Evolutionary conservation across 441 rosid species (phyloP).

Genomic region (Melastoma candidum): DNA sequence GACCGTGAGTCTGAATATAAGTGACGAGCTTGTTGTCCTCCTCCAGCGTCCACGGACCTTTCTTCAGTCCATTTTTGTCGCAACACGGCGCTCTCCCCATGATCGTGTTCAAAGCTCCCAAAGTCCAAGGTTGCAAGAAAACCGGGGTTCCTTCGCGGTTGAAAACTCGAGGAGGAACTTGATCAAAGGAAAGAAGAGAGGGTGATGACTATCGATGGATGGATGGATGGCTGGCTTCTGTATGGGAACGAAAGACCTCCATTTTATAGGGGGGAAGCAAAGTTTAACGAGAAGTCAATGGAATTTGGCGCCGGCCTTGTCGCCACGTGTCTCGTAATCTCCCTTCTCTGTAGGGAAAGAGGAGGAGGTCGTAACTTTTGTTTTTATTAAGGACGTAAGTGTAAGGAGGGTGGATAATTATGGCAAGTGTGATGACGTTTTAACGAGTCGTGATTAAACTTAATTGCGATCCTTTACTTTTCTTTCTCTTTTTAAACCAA

Average conservation of each 20-base stretch:
- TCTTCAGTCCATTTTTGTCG: slow-evolving; percentile 80
- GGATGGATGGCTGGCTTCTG: not conserved
- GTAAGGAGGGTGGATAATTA: slow-evolving; percentile 12
- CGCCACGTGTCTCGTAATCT: slow-evolving; percentile 20
- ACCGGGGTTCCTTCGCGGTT: slow-evolving; percentile 12
- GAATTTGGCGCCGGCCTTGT: slow-evolving; percentile 54
- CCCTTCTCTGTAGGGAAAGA: not conserved
- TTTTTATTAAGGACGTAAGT: not conserved
- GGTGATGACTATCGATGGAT: not conserved
- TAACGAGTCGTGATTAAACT: not conserved
- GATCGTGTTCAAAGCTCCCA: slow-evolving; percentile 2
- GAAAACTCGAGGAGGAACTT: not conserved
- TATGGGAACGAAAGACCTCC: slow-evolving; percentile 8
- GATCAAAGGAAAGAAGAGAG: not conserved
- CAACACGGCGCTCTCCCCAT: slow-evolving; percentile 98
- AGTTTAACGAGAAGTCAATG: slow-evolving; percentile 39
- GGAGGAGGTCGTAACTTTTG: slow-evolving; percentile 8
- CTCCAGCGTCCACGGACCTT: slow-evolving; percentile 90
- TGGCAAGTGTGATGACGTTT: slow-evolving; percentile 1
- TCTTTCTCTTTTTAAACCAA: slow-evolving; percentile 4
- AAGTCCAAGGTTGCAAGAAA: slow-evolving; percentile 4
- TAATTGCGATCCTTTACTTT: no score
- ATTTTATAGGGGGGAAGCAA: slow-evolving; percentile 13
- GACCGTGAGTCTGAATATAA: slow-evolving; percentile 62
- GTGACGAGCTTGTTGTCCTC: slow-evolving; percentile 70